phyloP scores from a whole-genome alignment of 148 eudicot genomes.

The Rheum nobile region DNA sequence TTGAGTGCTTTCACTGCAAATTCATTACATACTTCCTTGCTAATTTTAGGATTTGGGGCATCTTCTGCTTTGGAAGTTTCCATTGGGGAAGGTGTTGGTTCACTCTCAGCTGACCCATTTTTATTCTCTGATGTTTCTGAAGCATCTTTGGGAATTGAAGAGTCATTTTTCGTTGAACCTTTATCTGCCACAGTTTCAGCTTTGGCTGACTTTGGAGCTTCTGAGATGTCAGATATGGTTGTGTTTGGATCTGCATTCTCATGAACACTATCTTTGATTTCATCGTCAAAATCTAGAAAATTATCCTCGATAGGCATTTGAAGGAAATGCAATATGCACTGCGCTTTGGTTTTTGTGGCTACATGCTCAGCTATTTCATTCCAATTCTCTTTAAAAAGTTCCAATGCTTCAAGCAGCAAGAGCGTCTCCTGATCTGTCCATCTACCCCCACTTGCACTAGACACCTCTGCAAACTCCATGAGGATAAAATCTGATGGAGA shows the following conservation, averaged over 20 bases:
- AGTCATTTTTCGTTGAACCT: slow-evolving; percentile 14
- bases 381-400: slow-evolving; percentile 92
- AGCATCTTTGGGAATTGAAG: slow-evolving; percentile 31
- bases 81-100: slow-evolving; percentile 25
- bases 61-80: slow-evolving; percentile 32
- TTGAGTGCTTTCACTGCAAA: slow-evolving; percentile 62
- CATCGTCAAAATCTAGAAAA: slow-evolving; percentile 44
- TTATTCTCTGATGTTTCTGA: slow-evolving; percentile 33
- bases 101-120: slow-evolving; percentile 21
- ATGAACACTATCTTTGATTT: not conserved
- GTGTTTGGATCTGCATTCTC: slow-evolving; percentile 19
- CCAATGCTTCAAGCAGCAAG: slow-evolving; percentile 90
- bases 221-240: slow-evolving; percentile 18
- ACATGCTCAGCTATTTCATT: slow-evolving; percentile 99
- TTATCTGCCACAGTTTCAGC: slow-evolving; percentile 1
- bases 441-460: slow-evolving; percentile 83
- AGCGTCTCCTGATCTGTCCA: slow-evolving; percentile 99
- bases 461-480: slow-evolving; percentile 93
- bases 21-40: slow-evolving; percentile 28
- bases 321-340: slow-evolving; percentile 92
- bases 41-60: slow-evolving; percentile 16
- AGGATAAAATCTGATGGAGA: slow-evolving; percentile 86
- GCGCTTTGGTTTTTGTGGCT: slow-evolving; percentile 95
- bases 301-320: slow-evolving; percentile 95
- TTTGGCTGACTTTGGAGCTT: slow-evolving; percentile 1